Evolutionary conservation across 805 yeast genomes (phyloP).

Genomic region (Zygotorulaspora florentina): DNA sequence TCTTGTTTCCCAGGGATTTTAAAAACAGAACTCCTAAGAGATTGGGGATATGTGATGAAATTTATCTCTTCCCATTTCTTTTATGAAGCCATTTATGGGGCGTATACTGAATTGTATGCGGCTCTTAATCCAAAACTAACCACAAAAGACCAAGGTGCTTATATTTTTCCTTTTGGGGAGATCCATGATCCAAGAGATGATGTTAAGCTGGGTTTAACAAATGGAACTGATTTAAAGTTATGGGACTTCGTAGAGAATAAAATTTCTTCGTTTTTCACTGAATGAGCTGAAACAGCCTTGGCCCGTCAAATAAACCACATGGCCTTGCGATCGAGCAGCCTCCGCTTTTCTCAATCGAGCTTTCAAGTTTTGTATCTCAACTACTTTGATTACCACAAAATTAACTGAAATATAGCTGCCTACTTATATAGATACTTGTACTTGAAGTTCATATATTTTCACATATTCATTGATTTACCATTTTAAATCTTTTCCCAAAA

Average conservation of each 20-base stretch:
- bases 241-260: constrained; percentile 28
- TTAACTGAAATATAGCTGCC: no score
- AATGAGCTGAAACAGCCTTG: no score
- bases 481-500: no score
- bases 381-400: no score
- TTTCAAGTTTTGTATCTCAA: no score
- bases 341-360: no score
- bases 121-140: constrained; percentile 36
- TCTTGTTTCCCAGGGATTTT: constrained; percentile 39
- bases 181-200: constrained; percentile 31
- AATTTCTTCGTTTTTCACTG: constrained; percentile 9
- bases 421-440: no score
- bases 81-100: constrained; percentile 33
- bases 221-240: constrained; percentile 29
- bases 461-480: no score
- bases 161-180: constrained; percentile 38
- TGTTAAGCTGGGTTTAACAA: constrained; percentile 23
- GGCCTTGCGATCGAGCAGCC: no score
- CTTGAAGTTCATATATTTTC: no score
- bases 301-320: no score
- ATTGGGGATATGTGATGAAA: constrained; percentile 16
- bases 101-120: constrained; percentile 38
- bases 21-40: constrained; percentile 33
- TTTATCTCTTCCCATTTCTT: constrained; percentile 11
- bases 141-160: constrained; percentile 30